Conservation (phyloP, 164 flowering plant genomes). For the Chimonanthus salicifolius region DNA sequence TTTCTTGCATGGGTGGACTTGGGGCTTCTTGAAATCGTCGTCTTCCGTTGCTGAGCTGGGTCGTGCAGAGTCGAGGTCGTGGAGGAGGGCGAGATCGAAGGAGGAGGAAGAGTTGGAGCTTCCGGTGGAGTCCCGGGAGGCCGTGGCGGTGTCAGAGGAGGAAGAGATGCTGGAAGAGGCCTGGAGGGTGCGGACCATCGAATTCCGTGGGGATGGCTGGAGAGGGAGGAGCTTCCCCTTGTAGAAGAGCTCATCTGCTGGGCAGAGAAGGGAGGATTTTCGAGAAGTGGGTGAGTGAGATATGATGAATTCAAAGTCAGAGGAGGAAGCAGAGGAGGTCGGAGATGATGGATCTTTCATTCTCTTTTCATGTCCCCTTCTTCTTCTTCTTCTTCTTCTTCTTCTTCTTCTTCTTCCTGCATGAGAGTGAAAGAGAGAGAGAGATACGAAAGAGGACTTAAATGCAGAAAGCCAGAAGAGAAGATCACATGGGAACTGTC, state of each 20-base stretch:
- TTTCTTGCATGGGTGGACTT: constrained; percentile 16
- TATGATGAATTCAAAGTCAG: constrained; percentile 86
- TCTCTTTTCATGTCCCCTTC: background rate
- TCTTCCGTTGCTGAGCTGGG: constrained; percentile 65
- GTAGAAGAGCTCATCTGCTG: constrained; percentile 96
- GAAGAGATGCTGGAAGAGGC: constrained; percentile 47
- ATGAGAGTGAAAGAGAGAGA: background rate
- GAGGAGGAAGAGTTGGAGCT: constrained; percentile 47
- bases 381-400: too few relatives aligned
- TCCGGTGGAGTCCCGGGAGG: constrained; percentile 67
- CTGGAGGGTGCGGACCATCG: constrained; percentile 77
- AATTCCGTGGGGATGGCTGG: constrained; percentile 75
- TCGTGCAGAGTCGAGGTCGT: constrained; percentile 63
- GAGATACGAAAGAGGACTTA: background rate
- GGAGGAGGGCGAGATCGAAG: constrained; percentile 27
- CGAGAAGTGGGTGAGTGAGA: constrained; percentile 50
- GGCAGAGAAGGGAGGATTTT: constrained; percentile 49
- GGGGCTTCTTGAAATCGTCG: constrained; percentile 13
- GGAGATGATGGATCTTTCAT: background rate
- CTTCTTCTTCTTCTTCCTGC: background rate
- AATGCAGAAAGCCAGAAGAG: background rate
- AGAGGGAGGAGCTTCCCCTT: constrained; percentile 87
- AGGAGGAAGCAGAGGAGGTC: constrained; percentile 71
- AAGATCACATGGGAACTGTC: constrained; percentile 1
- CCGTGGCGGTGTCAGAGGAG: constrained; percentile 38